phyloP scores from a whole-genome alignment of 768 basidiomycete genomes.

The Hygrocybe punicea region DNA sequence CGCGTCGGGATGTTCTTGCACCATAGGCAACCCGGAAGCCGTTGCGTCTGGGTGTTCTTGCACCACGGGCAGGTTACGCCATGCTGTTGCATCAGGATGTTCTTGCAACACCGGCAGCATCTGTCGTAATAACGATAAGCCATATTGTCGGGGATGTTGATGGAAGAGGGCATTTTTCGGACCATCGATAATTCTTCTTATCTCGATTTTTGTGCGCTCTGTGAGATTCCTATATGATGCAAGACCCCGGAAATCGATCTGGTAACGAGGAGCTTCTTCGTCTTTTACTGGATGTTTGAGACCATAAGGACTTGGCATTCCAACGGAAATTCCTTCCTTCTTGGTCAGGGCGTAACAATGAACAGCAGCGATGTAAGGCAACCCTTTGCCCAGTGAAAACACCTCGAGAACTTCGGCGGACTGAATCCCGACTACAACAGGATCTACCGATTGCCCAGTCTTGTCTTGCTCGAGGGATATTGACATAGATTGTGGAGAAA shows the following conservation, averaged over 20 bases:
- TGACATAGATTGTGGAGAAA: conserved; percentile 5
- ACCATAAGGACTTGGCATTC: neutral
- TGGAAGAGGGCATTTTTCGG: conserved; percentile 2
- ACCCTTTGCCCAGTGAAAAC: conserved; percentile 2
- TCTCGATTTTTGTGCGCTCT: neutral
- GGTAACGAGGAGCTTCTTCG: conserved; percentile 15
- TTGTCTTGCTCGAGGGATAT: conserved; percentile 3
- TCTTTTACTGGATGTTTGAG: conserved; percentile 1
- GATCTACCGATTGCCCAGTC: neutral
- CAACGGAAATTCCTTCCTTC: conserved; percentile 1
- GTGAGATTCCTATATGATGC: conserved; percentile 3
- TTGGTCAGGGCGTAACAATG: conserved; percentile 15
- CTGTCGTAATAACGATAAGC: conserved; percentile 1
- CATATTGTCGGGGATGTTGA: conserved; percentile 1
- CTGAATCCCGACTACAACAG: neutral
- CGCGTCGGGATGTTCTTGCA: too few relatives aligned
- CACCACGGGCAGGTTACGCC: neutral
- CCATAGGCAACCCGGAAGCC: too few relatives aligned
- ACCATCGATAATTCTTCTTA: conserved; percentile 3
- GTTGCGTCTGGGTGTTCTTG: too few relatives aligned
- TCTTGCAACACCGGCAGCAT: conserved; percentile 2
- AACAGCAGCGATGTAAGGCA: conserved; percentile 19
- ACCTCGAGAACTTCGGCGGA: neutral
- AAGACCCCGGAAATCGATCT: conserved; percentile 16
- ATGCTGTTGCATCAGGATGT: conserved; percentile 1